These are phyloP conservation scores for Arthroderma sp. DNA, from an alignment of 2,329 filamentous ascomycete genomes.

Conservation along the genomic window DNA sequence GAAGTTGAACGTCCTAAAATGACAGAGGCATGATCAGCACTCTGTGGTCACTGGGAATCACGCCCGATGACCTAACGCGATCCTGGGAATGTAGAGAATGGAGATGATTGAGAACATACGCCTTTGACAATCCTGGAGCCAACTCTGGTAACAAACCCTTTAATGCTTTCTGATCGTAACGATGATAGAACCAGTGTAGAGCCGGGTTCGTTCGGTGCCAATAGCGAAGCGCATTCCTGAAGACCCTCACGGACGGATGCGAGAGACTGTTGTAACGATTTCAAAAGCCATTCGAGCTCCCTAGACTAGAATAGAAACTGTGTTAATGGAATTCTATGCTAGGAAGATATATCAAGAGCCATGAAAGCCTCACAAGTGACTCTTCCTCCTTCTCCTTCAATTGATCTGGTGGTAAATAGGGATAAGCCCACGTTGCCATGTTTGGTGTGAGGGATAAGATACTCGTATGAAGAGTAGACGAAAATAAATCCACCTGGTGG, in stretches of 20 bases:
- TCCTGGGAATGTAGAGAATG: not conserved
- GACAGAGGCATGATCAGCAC: not conserved
- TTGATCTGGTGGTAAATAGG: slow-evolving; percentile 39
- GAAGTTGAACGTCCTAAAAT: slow-evolving; percentile 57
- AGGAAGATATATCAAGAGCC: not conserved
- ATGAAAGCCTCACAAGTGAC: slow-evolving; percentile 31
- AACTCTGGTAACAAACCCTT: slow-evolving; percentile 80
- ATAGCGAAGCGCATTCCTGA: slow-evolving; percentile 75
- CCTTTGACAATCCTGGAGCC: slow-evolving; percentile 88
- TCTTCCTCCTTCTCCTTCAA: slow-evolving; percentile 40
- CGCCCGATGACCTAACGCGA: not conserved
- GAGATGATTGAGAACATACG: slow-evolving; percentile 37
- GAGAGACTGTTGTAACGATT: slow-evolving; percentile 48
- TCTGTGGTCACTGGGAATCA: not conserved
- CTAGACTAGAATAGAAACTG: slow-evolving; percentile 27
- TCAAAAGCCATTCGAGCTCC: slow-evolving; percentile 53
- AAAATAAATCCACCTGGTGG: too few species aligned
- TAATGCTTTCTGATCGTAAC: slow-evolving; percentile 73
- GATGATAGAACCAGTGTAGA: slow-evolving; percentile 85
- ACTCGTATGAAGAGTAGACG: too few species aligned
- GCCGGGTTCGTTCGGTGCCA: slow-evolving; percentile 72
- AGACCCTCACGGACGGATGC: slow-evolving; percentile 55
- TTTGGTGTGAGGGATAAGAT: not conserved
- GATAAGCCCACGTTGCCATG: slow-evolving; percentile 52
- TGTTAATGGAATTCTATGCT: not conserved